phyloP scores from a whole-genome alignment of 1,139 yeast species.

The Kurtzmaniella natalensis region DNA sequence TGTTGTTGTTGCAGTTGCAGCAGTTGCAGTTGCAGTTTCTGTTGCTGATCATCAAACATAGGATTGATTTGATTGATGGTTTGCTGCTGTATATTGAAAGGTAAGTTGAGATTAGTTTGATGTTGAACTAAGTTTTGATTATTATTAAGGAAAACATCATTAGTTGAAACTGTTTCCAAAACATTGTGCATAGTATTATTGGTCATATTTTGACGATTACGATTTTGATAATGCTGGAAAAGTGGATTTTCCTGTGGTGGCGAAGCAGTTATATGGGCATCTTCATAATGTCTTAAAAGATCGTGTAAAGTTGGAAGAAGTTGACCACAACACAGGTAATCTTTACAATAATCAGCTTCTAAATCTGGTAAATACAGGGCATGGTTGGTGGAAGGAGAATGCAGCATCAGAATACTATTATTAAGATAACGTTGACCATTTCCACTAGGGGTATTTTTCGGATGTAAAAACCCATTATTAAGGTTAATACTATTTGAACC shows the following conservation, averaged over 20 bases:
- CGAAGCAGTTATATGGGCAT: slow-evolving; percentile 83
- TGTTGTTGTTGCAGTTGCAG: slow-evolving; percentile 16
- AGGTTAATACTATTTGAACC: slow-evolving; percentile 5
- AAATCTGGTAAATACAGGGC: slow-evolving; percentile 83
- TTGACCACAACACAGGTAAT: slow-evolving; percentile 94
- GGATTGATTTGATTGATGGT: slow-evolving; percentile 14
- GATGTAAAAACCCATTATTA: slow-evolving; percentile 25
- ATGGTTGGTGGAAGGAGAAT: slow-evolving; percentile 58
- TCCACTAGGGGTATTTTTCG: slow-evolving; percentile 22
- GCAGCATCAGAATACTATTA: slow-evolving; percentile 30
- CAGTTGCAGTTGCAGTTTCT: slow-evolving; percentile 9
- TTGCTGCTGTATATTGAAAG: slow-evolving; percentile 21
- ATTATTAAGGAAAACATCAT: slow-evolving; percentile 72
- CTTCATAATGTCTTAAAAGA: slow-evolving; percentile 89
- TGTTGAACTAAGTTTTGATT: slow-evolving; percentile 6
- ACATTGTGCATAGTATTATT: slow-evolving; percentile 41
- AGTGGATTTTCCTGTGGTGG: slow-evolving; percentile 48
- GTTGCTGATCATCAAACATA: slow-evolving; percentile 7
- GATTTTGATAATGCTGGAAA: slow-evolving; percentile 29
- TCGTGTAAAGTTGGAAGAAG: slow-evolving; percentile 90
- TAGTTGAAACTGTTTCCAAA: slow-evolving; percentile 79
- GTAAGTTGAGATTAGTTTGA: slow-evolving; percentile 13
- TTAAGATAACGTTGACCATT: slow-evolving; percentile 38
- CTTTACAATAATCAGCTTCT: slow-evolving; percentile 95
- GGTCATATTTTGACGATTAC: slow-evolving; percentile 30